Conservation (phyloP, 768 basidiomycete genomes). For the Clitopilus hobsonii region DNA sequence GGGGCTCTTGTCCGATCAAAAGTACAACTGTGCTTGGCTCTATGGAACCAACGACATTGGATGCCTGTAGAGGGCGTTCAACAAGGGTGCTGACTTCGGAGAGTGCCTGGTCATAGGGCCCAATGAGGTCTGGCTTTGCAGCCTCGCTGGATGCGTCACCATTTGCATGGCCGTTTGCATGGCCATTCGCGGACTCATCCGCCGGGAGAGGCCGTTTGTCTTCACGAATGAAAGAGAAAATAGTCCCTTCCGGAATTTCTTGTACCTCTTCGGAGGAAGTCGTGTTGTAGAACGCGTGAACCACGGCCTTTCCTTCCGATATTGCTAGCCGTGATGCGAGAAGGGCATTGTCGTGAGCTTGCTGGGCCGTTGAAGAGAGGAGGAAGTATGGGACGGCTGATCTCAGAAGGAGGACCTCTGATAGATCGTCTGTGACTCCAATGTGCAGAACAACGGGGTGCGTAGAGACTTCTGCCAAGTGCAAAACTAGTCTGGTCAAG, state of each 20-base stretch:
- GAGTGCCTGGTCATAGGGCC: conserved; percentile 65
- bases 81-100: conserved; percentile 59
- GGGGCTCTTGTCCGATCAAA: conserved; percentile 51
- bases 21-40: conserved; percentile 68
- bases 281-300: conserved; percentile 73
- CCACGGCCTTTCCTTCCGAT: conserved; percentile 66
- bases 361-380: conserved; percentile 69
- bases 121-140: conserved; percentile 31
- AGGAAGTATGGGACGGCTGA: conserved; percentile 80
- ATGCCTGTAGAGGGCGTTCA: conserved; percentile 56
- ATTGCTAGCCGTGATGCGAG: conserved; percentile 79
- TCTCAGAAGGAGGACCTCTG: conserved; percentile 71
- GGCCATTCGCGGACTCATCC: neutral
- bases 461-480: conserved; percentile 62
- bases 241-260: conserved; percentile 54
- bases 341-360: conserved; percentile 88
- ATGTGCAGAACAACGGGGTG: conserved; percentile 71
- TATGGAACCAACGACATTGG: conserved; percentile 44
- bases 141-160: conserved; percentile 16
- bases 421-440: conserved; percentile 59
- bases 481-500: conserved; percentile 57
- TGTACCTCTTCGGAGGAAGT: conserved; percentile 33
- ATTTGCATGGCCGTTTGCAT: neutral
- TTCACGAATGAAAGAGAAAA: conserved; percentile 56
- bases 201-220: conserved; percentile 35